Evolutionary conservation across 805 yeast species (phyloP), one percentile per base, ranked within the genome.

Genomic region (Hanseniaspora lachancei): DNA sequence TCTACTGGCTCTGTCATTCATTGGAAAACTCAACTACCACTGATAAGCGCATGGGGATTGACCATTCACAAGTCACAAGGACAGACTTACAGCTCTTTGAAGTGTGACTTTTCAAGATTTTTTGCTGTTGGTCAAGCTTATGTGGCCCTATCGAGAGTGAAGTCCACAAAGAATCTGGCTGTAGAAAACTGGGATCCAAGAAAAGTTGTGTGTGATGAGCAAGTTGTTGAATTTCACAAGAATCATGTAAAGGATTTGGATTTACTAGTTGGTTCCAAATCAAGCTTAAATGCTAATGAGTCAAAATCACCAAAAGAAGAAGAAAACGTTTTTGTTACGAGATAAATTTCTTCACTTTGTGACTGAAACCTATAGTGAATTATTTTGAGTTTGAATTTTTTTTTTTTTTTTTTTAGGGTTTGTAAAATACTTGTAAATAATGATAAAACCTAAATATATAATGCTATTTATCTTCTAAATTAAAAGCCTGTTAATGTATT

Each of bases 61-160:
- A 89, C 97, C 0, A 89, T 93, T 47, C 98, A 93, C 66, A 91
- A 93, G 70, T 82, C 97, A 0, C 98, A 91, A 67, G 98, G 98
- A 0, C 89, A 91, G 68, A 86, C 97, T 0, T 68, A 89, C 46
- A 81, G 83, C 5, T 74, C 78, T 55, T 89, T 86, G 4, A 77
- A 77, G 59, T 95, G 91, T 6, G 95, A 93, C 66, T 74, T 91
- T 58, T 73, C 76, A 39, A 74, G 75, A 56, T 80, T 85, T 1
- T 91, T 91, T 68, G 97, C 89, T 64, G 81, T 79, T 7, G 98
- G 98, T 0, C 98, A 93, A 66, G 95, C 95, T 0, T 93, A 93
- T 65, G 98, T 93, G 34, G 98, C 97, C 0, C 71, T 93, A 35
- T 86, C 96, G 13, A 78, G 98, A 67, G 97, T 97, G 1, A 84